A percentile compares a stretch with the other conserved stretches of the same genome.
Conservation (phyloP, 1,284 basidiomycete species). For the Kalmanozyma brasiliensis region DNA sequence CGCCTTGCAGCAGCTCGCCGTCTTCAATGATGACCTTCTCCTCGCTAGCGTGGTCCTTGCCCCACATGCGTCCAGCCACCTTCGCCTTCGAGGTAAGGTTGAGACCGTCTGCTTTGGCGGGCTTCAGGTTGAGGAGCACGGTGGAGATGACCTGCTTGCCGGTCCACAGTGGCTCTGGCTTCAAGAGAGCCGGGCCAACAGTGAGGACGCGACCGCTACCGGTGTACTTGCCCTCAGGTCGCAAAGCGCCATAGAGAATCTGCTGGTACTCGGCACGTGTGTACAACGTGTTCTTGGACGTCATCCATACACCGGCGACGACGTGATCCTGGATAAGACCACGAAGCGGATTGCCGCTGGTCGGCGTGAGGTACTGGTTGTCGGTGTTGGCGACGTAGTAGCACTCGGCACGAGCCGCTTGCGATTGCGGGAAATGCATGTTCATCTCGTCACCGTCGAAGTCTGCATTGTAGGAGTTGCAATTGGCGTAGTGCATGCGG, state of each 20-base stretch:
- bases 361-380: slow-evolving; percentile 98
- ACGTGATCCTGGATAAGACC: slow-evolving; percentile 99
- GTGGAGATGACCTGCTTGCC: slow-evolving; percentile 90
- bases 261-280: slow-evolving; percentile 96
- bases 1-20: slow-evolving; percentile 89
- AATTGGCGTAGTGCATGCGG: slow-evolving; percentile 99
- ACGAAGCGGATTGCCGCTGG: slow-evolving; percentile 95
- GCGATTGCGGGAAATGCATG: slow-evolving; percentile 97
- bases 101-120: slow-evolving; percentile 81
- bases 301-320: slow-evolving; percentile 99
- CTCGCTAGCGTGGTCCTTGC: slow-evolving; percentile 73
- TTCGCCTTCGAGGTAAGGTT: slow-evolving; percentile 86
- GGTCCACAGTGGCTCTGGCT: slow-evolving; percentile 91
- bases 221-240: slow-evolving; percentile 84
- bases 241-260: slow-evolving; percentile 91
- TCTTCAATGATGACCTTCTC: slow-evolving; percentile 90
- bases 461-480: slow-evolving; percentile 99
- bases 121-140: slow-evolving; percentile 81
- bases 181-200: slow-evolving; percentile 90
- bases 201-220: slow-evolving; percentile 79
- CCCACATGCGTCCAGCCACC: slow-evolving; percentile 85
- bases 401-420: slow-evolving; percentile 86
- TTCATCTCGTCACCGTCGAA: slow-evolving; percentile 99
- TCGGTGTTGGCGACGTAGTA: slow-evolving; percentile 90
- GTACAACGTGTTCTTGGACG: slow-evolving; percentile 93